phyloP scores from a whole-genome alignment of 2,329 filamentous ascomycete genomes.

The Colletotrichum liriopes region DNA sequence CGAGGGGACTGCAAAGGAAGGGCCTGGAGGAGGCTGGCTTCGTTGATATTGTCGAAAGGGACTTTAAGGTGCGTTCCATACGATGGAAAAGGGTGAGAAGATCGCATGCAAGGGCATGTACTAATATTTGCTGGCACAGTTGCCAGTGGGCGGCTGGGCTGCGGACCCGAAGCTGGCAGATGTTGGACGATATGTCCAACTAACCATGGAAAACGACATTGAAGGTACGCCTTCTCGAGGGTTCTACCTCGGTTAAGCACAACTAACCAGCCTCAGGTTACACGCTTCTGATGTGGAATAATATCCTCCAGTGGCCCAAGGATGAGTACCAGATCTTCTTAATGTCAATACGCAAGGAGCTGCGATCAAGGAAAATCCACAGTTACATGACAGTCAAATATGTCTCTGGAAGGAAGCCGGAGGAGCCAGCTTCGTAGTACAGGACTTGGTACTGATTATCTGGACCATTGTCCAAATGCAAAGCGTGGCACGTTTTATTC shows the following conservation, averaged over 20 bases:
- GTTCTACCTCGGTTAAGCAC: not conserved
- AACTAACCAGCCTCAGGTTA: not conserved
- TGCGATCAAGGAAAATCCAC: constrained; percentile 22
- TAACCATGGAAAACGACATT: constrained; percentile 51
- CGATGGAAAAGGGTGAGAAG: not conserved
- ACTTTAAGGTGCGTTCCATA: constrained; percentile 2
- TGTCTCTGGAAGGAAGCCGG: constrained; percentile 19
- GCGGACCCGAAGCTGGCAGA: constrained; percentile 46
- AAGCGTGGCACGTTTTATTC: too few relatives aligned
- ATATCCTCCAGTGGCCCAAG: constrained; percentile 25
- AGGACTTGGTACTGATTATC: too few relatives aligned
- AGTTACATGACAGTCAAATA: constrained; percentile 21
- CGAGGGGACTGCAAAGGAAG: constrained; percentile 35
- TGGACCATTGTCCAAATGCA: too few relatives aligned
- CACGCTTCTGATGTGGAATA: constrained; percentile 25
- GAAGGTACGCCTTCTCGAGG: constrained; percentile 45
- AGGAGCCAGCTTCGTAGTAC: not conserved
- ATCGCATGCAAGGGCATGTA: not conserved
- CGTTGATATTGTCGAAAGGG: constrained; percentile 42
- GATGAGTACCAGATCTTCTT: constrained; percentile 23
- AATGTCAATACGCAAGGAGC: constrained; percentile 23
- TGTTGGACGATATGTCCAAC: constrained; percentile 44
- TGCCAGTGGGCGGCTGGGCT: constrained; percentile 54
- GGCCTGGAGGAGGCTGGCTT: constrained; percentile 47
- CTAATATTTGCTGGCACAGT: not conserved